Base-by-base conservation (phyloP, 805 yeast genomes). In the Suhomyces xylopsoci region DNA sequence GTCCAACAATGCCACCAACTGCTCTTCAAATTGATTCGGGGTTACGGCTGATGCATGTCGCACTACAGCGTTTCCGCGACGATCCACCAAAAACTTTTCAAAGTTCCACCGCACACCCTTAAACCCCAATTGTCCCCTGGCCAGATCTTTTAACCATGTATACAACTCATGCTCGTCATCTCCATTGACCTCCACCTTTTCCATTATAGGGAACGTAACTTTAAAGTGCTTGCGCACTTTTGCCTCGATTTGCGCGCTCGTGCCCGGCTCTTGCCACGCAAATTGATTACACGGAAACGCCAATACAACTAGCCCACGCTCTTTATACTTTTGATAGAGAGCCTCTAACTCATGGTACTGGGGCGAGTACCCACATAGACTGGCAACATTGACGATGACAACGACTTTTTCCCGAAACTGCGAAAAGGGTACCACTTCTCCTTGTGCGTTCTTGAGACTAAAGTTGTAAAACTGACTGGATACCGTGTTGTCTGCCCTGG, bases 231-330 rank as follows among this genome's bases (percentile, higher is more conserved):
- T 22, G 15, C 63, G 63, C 17, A 64, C 62, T 15, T 54, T 56
- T 19, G 45, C 41, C 17, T 61, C 63, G 15, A 73, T 63, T 26
- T 62, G 52, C 3, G 44, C 80, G 48, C 81, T 83, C 2, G 81
- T 64, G 3, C 84, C 85, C 59, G 94, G 86, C 70, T 92, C 89
- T 76, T 94, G 87, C 61, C 81, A 74, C 22, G 87, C 92, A 66
- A 91, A 91, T 67, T 90, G 97, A 72, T 90, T 88, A 71, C 97
- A 89, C 30, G 97, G 97, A 80, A 91, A 90, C 0, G 91, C 97
- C 34, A 91, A 58, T 25, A 91, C 77, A 45, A 73, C 82, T 22
- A 92, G 74, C 1, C 89, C 96, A 56, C 79, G 63, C 47, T 79
- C 81, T 50, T 79, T 71, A 71, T 85, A 88, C 64, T 83, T 82